Base-by-base conservation (phyloP, 495 filamentous ascomycete species). In the Talaromyces ruber region DNA sequence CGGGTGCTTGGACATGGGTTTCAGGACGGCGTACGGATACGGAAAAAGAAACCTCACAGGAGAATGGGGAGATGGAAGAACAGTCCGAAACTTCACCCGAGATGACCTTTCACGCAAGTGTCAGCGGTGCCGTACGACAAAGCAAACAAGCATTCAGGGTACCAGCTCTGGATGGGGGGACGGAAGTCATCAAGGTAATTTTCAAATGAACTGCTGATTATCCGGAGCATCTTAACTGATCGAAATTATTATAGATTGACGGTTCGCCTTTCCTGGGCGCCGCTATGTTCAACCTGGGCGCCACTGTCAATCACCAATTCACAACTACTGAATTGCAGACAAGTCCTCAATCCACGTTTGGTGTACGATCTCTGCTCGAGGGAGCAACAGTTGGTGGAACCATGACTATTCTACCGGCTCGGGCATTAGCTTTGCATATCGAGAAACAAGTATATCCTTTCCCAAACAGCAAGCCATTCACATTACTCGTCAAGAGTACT, bases 381-480 rank as follows among this genome's bases (percentile, higher is more conserved):
- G 69, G 73, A 26, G 71, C 78, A 21, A 60, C 47, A 12, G 63
- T 74, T 9, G 58, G 61, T 14, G 58, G 71, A 1, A 65, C 66
- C 25, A 66, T 68, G 16, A 62, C 65, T 8, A 30, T 74, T 50
- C 62, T 80, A 18, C 76, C 78, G 18, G 30, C 43, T 7, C 73
- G 71, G 5, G 37, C 67, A 3, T 25, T 80, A 18, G 62, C 68
- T 30, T 67, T 73, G 3, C 70, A 62, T 5, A 18, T 78, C 43
- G 61, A 62, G 25, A 74, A 75, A 30, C 61, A 65, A 14, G 64
- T 77, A 24, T 61, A 65, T 9, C 71, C 70, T 11, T 61, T 77
- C 30, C 63, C 70, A 30, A 71, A 71, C 21, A 72, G 70, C 39
- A 70, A 64, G 50, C 77, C 76, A 0, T 70, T 80, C 59, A 67